phyloP scores from a whole-genome alignment of 371 early-diverging fungal genomes.

The Haplosporangium sp. region DNA sequence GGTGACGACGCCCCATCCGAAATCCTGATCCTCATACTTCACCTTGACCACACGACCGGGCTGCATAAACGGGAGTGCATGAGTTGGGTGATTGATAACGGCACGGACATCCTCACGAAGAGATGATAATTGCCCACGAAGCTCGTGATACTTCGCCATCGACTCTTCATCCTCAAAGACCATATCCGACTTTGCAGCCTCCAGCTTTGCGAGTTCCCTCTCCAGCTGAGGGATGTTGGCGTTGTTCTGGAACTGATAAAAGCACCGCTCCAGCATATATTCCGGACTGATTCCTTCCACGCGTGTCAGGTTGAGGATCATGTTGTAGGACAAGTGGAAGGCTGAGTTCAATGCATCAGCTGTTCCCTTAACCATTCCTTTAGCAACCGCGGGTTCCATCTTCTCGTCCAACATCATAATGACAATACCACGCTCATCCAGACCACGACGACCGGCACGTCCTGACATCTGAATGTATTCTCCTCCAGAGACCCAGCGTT shows the following conservation, averaged over 20 bases:
- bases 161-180: conserved; percentile 76
- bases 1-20: conserved; percentile 94
- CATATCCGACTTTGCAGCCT: conserved; percentile 66
- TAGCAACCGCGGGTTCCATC: conserved; percentile 94
- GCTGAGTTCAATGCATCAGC: conserved; percentile 97
- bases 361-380: conserved; percentile 89
- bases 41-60: conserved; percentile 88
- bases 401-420: conserved; percentile 97
- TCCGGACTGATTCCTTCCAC: conserved; percentile 98
- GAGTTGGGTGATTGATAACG: conserved; percentile 84
- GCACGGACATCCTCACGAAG: conserved; percentile 77
- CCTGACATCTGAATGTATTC: conserved; percentile 99
- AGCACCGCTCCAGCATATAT: conserved; percentile 94
- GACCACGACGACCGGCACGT: conserved; percentile 97
- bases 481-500: conserved; percentile 93
- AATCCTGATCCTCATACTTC: conserved; percentile 75
- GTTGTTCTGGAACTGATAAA: conserved; percentile 97
- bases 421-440: conserved; percentile 99
- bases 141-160: conserved; percentile 80
- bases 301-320: conserved; percentile 98
- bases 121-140: conserved; percentile 77
- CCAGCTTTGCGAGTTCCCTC: conserved; percentile 61
- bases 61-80: conserved; percentile 87
- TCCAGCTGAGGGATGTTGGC: conserved; percentile 85
- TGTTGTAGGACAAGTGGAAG: conserved; percentile 99